Conservation (phyloP, 2,329 filamentous ascomycete species). For the Apiospora marii region DNA sequence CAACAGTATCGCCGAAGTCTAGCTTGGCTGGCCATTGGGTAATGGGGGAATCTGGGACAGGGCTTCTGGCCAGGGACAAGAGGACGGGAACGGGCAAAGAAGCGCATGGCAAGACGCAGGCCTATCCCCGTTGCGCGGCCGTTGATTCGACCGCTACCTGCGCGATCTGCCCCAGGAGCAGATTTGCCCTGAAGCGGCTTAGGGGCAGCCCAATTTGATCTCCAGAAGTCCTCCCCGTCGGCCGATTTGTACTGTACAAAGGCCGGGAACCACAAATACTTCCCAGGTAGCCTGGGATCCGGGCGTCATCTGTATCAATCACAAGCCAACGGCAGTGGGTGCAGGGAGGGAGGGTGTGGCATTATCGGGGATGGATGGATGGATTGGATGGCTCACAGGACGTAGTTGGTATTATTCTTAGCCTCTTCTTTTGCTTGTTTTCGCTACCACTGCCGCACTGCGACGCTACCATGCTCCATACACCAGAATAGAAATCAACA, state of each 20-base stretch:
- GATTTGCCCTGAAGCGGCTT: conserved; percentile 11
- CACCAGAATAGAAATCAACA: not conserved
- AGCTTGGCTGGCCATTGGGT: too few relatives aligned
- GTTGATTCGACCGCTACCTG: conserved; percentile 14
- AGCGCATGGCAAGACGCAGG: not conserved
- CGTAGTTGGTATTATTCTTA: not conserved
- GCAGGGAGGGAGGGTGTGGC: not conserved
- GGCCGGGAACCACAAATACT: not conserved
- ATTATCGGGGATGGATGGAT: conserved; percentile 1
- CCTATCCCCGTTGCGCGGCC: not conserved
- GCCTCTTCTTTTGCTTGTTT: conserved; percentile 14
- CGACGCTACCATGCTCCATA: not conserved
- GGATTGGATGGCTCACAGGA: not conserved
- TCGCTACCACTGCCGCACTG: not conserved
- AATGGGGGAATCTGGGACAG: not conserved
- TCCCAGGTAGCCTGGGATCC: not conserved
- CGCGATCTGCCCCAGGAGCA: not conserved
- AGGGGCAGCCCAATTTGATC: not conserved
- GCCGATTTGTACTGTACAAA: conserved; percentile 4
- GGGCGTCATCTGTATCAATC: conserved; percentile 22
- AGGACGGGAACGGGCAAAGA: not conserved
- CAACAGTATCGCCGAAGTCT: not conserved
- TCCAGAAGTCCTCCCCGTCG: not conserved
- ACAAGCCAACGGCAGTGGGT: conserved; percentile 13
- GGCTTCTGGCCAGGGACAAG: not conserved